Evolutionary conservation across 495 filamentous ascomycete genomes (phyloP).

Genomic region (Penicillium flavigenum): DNA sequence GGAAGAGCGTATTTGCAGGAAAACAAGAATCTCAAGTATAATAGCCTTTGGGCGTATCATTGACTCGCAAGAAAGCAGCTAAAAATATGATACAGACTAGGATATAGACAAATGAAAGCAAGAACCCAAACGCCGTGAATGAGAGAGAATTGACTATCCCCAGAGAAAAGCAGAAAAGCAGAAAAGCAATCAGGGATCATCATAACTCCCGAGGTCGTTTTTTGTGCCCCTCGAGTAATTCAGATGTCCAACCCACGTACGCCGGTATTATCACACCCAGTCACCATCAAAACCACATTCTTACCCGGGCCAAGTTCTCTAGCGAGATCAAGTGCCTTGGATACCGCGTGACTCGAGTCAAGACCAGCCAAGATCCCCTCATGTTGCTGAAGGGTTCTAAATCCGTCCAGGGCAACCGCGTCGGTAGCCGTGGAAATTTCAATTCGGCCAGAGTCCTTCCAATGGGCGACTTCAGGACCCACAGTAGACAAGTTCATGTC

Average conservation of each 20-base stretch:
- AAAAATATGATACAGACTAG: neutral
- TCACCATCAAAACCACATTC: slow-evolving; percentile 38
- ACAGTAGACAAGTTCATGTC: slow-evolving; percentile 37
- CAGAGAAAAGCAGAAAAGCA: neutral
- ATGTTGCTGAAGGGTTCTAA: slow-evolving; percentile 29
- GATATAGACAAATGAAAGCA: neutral
- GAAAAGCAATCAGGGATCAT: neutral
- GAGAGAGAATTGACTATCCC: neutral
- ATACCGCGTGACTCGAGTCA: slow-evolving; percentile 37
- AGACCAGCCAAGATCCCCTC: slow-evolving; percentile 34
- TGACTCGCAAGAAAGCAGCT: neutral
- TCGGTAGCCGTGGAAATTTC: slow-evolving; percentile 32
- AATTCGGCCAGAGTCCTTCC: slow-evolving; percentile 33
- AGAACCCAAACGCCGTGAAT: neutral
- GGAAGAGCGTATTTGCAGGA: neutral
- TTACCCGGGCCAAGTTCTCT: slow-evolving; percentile 33
- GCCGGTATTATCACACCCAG: slow-evolving; percentile 28
- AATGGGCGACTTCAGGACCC: slow-evolving; percentile 37
- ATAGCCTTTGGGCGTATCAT: neutral
- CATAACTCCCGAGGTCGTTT: neutral
- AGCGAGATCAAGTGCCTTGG: slow-evolving; percentile 26
- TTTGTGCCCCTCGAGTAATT: neutral
- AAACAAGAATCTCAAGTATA: neutral
- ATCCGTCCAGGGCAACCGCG: slow-evolving; percentile 36
- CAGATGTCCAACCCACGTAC: slow-evolving; percentile 17